A percentile compares a stretch with the other conserved stretches of the same genome.
Evolutionary conservation across 805 yeast genomes (phyloP).

Genomic region (Lipomyces lipofer): DNA sequence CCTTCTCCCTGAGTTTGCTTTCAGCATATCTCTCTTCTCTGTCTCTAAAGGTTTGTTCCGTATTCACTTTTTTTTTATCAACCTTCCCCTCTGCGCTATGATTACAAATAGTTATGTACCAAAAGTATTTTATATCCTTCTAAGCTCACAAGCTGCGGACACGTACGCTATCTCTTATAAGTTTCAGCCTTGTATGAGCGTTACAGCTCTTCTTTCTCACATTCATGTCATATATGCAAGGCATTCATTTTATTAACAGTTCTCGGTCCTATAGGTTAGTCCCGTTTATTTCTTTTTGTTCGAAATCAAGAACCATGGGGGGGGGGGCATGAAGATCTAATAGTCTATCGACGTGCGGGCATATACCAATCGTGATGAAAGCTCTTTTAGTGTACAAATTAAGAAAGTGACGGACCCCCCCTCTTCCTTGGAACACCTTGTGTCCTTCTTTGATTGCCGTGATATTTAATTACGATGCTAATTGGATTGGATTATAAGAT

Average conservation of each 20-base stretch:
- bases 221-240: background rate
- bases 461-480: background rate
- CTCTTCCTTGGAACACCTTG: background rate
- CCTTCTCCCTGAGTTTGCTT: too few relatives aligned
- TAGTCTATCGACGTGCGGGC: conserved; percentile 31
- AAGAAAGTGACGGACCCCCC: conserved; percentile 26
- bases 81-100: too few relatives aligned
- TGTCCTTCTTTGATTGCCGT: background rate
- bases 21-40: too few relatives aligned
- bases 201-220: background rate
- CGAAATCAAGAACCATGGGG: background rate
- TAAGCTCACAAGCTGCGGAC: conserved; percentile 22
- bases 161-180: conserved; percentile 11
- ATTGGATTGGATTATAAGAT: background rate
- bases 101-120: too few relatives aligned
- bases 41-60: too few relatives aligned
- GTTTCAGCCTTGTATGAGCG: conserved; percentile 33
- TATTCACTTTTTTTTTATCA: too few relatives aligned
- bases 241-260: background rate
- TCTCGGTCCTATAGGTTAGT: background rate
- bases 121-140: too few relatives aligned
- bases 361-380: conserved; percentile 22
- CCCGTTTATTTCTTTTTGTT: background rate
- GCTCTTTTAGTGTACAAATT: conserved; percentile 27
- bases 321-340: conserved; percentile 20